These are phyloP conservation scores for Allium sativum DNA, from an alignment of 106 monocot species.

Conservation along the genomic window DNA sequence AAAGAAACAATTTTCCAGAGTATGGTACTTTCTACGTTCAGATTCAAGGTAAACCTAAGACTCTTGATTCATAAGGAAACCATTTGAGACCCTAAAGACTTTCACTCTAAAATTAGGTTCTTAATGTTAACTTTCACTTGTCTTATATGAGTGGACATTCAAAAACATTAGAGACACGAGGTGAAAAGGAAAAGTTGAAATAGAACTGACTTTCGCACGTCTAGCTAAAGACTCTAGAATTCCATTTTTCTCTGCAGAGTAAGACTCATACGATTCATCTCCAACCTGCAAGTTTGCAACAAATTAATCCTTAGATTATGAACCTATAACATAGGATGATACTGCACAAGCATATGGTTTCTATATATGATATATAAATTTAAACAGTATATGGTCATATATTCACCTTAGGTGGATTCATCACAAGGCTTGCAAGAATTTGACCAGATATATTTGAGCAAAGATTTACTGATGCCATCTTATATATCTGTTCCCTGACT, in stretches of 20 bases:
- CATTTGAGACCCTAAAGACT: too few species aligned
- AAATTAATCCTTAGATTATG: not conserved
- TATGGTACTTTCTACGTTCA: too few species aligned
- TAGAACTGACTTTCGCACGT: conserved; percentile 65
- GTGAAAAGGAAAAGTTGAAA: not conserved
- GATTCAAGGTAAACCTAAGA: too few species aligned
- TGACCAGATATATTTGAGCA: conserved; percentile 95
- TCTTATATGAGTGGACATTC: too few species aligned
- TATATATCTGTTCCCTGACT: conserved; percentile 94
- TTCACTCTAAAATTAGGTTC: too few species aligned
- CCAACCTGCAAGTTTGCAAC: conserved; percentile 35
- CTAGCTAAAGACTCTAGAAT: conserved; percentile 78
- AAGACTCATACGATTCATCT: conserved; percentile 83
- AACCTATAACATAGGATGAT: not conserved
- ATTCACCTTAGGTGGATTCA: conserved; percentile 95
- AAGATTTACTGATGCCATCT: conserved; percentile 92
- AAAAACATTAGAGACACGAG: too few species aligned
- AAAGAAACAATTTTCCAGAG: too few species aligned
- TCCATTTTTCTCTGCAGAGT: conserved; percentile 48
- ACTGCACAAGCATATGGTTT: not conserved
- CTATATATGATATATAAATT: not conserved
- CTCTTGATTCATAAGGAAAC: too few species aligned
- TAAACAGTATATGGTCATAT: not conserved
- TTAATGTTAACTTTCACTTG: too few species aligned
- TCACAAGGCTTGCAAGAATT: conserved; percentile 88